A percentile compares a stretch with the other conserved stretches of the same genome.
phyloP scores from a whole-genome alignment of 495 filamentous ascomycete genomes.

The Penicillium pancosmium region DNA sequence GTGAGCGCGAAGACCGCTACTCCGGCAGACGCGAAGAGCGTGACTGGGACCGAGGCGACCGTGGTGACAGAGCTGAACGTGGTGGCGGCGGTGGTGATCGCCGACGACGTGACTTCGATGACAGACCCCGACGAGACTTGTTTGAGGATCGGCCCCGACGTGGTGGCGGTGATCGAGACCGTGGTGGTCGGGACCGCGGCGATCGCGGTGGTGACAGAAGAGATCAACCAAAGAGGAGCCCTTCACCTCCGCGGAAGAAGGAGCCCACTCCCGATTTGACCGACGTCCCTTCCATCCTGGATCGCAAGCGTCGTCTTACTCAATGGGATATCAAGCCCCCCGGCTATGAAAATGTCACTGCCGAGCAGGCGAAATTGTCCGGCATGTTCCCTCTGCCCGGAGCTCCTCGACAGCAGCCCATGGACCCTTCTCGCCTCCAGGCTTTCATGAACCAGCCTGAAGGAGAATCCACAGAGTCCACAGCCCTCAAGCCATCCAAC shows the following conservation, averaged over 20 bases:
- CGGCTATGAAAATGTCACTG: constrained; percentile 97
- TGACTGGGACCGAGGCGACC: constrained; percentile 54
- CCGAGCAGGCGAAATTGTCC: constrained; percentile 98
- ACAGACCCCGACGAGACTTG: constrained; percentile 32
- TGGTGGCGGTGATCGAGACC: constrained; percentile 39
- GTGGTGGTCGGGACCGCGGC: constrained; percentile 34
- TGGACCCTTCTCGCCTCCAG: constrained; percentile 93
- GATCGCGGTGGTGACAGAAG: constrained; percentile 46
- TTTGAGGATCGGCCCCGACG: constrained; percentile 33
- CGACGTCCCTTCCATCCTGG: constrained; percentile 72
- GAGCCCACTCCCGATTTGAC: constrained; percentile 96
- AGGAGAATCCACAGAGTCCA: constrained; percentile 64
- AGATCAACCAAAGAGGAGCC: constrained; percentile 70
- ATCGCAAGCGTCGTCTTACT: constrained; percentile 86
- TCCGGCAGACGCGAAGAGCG: constrained; percentile 56
- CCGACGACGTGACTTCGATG: constrained; percentile 33
- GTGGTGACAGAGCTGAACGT: constrained; percentile 32
- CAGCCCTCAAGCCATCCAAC: constrained; percentile 86
- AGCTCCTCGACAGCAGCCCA: constrained; percentile 90
- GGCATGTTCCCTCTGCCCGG: constrained; percentile 97
- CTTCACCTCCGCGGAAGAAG: constrained; percentile 82
- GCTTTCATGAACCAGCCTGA: constrained; percentile 92
- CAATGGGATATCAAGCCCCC: constrained; percentile 99
- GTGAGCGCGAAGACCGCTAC: constrained; percentile 54
- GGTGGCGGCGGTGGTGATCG: constrained; percentile 19